Percentiles rank a stretch among this genome's conserved stretches.
Evolutionary conservation across 495 filamentous ascomycete genomes (phyloP).

Genomic region (Venustampulla echinocandica): DNA sequence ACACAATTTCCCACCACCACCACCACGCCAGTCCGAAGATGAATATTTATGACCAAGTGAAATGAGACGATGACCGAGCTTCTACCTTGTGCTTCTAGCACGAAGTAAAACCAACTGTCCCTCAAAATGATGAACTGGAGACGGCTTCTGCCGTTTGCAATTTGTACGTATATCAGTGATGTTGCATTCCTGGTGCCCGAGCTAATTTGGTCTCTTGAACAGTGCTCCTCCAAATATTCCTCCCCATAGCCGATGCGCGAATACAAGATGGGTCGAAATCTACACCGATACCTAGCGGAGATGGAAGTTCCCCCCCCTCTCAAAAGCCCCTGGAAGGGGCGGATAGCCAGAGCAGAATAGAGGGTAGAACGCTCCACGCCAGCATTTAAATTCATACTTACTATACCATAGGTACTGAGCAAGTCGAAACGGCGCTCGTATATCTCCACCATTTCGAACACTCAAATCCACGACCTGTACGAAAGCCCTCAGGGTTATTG

Average conservation of each 20-base stretch:
- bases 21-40: slow-evolving; percentile 8
- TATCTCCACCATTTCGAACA: slow-evolving; percentile 20
- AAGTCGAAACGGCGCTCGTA: slow-evolving; percentile 21
- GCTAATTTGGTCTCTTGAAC: background rate
- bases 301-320: slow-evolving; percentile 11
- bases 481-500: slow-evolving; percentile 19
- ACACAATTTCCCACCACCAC: slow-evolving; percentile 3
- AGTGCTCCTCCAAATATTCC: slow-evolving; percentile 18
- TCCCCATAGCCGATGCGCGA: slow-evolving; percentile 11
- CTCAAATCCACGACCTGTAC: slow-evolving; percentile 12
- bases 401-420: slow-evolving; percentile 14
- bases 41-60: background rate
- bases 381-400: slow-evolving; percentile 3
- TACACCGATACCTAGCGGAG: slow-evolving; percentile 8
- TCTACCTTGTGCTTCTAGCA: slow-evolving; percentile 8
- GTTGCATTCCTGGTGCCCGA: background rate
- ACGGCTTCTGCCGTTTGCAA: slow-evolving; percentile 19
- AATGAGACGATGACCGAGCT: slow-evolving; percentile 14
- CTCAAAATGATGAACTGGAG: slow-evolving; percentile 17
- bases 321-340: slow-evolving; percentile 14
- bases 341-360: slow-evolving; percentile 7
- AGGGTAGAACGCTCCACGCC: slow-evolving; percentile 10
- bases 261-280: slow-evolving; percentile 6
- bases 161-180: slow-evolving; percentile 17
- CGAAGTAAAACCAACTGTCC: slow-evolving; percentile 16